phyloP scores from a whole-genome alignment of 129 eudicot species.

The Flaveria robusta region DNA sequence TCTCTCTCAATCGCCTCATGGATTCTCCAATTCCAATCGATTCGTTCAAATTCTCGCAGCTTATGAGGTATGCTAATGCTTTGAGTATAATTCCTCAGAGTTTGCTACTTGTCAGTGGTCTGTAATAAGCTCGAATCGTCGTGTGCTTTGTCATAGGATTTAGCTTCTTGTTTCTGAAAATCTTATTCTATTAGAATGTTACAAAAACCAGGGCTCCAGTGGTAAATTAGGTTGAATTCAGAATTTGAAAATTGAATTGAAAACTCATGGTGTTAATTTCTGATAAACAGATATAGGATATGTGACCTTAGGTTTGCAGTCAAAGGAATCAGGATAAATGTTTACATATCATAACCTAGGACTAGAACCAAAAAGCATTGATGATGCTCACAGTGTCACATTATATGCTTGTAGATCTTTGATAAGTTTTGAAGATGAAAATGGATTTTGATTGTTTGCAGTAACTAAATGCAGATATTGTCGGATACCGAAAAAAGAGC shows the following conservation, averaged over 20 bases:
- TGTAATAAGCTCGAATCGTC: neutral
- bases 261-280: neutral
- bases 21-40: conserved; percentile 48
- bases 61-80: conserved; percentile 57
- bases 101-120: neutral
- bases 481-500: conserved; percentile 81
- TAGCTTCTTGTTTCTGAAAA: neutral
- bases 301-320: too few species aligned
- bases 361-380: neutral
- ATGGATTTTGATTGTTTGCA: conserved; percentile 23
- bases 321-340: too few species aligned
- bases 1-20: conserved; percentile 44
- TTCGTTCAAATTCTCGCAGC: conserved; percentile 89
- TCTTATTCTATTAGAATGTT: neutral
- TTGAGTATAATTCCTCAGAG: neutral
- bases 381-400: neutral
- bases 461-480: conserved; percentile 61
- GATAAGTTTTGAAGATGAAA: conserved; percentile 6
- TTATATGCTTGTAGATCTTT: neutral
- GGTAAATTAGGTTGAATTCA: neutral
- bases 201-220: neutral
- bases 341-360: neutral
- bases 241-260: neutral
- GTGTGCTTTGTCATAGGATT: conserved; percentile 8
- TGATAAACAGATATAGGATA: neutral